Base-by-base conservation (phyloP, 495 filamentous ascomycete genomes). In the Neurospora sp. region DNA sequence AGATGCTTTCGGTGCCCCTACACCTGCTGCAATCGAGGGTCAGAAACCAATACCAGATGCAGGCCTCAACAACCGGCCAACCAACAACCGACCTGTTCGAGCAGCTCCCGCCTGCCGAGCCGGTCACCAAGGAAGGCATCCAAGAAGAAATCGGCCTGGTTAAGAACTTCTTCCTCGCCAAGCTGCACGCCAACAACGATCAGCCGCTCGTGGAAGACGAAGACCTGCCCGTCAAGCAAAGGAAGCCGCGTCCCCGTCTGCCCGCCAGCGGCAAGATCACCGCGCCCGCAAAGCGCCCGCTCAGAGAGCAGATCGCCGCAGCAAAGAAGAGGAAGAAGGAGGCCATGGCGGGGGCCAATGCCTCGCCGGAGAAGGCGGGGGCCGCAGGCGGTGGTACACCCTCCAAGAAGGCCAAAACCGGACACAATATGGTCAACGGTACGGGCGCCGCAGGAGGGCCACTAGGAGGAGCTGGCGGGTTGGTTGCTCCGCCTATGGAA, bases 251-350 rank as follows among this genome's bases (percentile, higher is more conserved):
- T 76, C 94, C 96, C n/a, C 87, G 96, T 74, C 88, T 99, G 22
- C 94, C 94, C 72, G 93, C 95, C 48, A 97, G 92, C 27, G 96
- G 96, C 73, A 98, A 98, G 85, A 99, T 99, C 71, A 91, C 90
- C 14, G 61, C 69, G 69, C 94, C 95, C 20, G 89, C 94, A 72
- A 99, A 99, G 82, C 87, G 96, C 35, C 93, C 94, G 27, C 88
- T 91, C 46, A 89, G 89, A 77, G 91, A 93, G 74, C 91, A 92
- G 76, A 89, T 91, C 48, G 88, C 85, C 73, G 86, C 89, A 73
- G 89, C 87, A 68, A 93, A 91, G 79, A 93, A 94, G 84, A 94
- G 92, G 84, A 92, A 91, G 81, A 88, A 87, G 81, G 74, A 86
- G 20, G 87, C 88, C 68, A 80, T 80, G 53, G 74, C 75, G 35